Base-by-base conservation (phyloP, 345 rosid species). In the Rhodamnia rubescens region DNA sequence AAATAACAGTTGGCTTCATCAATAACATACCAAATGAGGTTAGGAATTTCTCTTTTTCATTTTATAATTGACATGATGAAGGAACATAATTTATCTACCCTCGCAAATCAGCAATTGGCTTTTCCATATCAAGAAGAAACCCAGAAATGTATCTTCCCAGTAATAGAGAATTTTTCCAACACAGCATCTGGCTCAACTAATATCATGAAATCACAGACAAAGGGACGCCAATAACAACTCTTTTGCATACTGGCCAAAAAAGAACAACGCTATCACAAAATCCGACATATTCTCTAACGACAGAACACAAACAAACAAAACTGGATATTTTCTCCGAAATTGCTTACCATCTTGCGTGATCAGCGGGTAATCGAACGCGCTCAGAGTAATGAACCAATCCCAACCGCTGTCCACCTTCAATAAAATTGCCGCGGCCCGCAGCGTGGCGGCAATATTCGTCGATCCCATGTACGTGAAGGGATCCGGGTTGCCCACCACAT, bases 311-410 rank as follows among this genome's bases (percentile, higher is more conserved):
- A 64, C 75, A 29, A 69, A 18, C 44, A 69, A 69, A 69, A 69
- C 78, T 40, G 78, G 78, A 82, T 81, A 82, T 32, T 27, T 40
- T n/a, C 24, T 55, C 4, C 11, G 83, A 53, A 74, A 54, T 0
- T 8, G 32, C 92, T 81, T 92, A 97, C 99, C 99, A 85, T 98
- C 99, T 90, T 95, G 99, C 61, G 99, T 96, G 83, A 96, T 85
- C 84, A 98, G 88, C 3, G 99, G 99, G 90, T 98, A 98, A 91
- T 98, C 99, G 88, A 85, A 84, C 8, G 99, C 99, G 83, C 98
- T 95, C 91, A 98, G 91, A 44, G 89, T 88, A 53, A 98, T 92
- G 74, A 98, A 98, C 99, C 99, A 96, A 85, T 92, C 92, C 99
- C 99, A 98, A 56, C 94, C 92, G 5, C 87, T 88, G 89, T 94